A percentile compares a stretch with the other conserved stretches of the same genome.
These are phyloP conservation scores for Aphelidium insulamus DNA, from an alignment of 371 early-diverging fungal species.

Conservation along the genomic window DNA sequence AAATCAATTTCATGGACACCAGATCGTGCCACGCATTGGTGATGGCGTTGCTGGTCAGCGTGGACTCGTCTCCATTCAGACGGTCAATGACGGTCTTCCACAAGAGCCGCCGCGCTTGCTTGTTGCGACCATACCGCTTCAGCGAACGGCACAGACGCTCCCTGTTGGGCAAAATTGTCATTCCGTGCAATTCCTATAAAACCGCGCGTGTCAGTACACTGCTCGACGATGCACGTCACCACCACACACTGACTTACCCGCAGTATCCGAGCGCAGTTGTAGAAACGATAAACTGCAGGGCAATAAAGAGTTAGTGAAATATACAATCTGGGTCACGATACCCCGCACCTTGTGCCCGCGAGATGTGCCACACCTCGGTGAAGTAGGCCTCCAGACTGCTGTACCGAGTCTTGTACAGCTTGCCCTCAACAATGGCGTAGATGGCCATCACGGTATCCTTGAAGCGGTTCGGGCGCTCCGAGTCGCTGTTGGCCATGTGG, in stretches of 20 bases:
- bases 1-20: too few species aligned
- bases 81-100: slow-evolving; percentile 1
- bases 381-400: slow-evolving; percentile 3
- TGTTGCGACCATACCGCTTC: slow-evolving; percentile 1
- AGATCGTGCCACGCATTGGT: too few species aligned
- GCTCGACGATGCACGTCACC: too few species aligned
- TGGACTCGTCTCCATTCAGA: too few species aligned
- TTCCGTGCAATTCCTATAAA: too few species aligned
- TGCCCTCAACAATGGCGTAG: not conserved
- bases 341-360: slow-evolving; percentile 3
- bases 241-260: too few species aligned
- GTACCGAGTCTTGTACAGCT: slow-evolving; percentile 2
- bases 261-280: slow-evolving; percentile 1
- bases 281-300: slow-evolving; percentile 6
- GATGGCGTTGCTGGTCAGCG: too few species aligned
- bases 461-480: too few species aligned
- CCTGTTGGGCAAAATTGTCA: slow-evolving; percentile 1
- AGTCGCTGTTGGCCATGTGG: too few species aligned
- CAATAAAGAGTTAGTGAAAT: too few species aligned
- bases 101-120: not conserved
- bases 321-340: too few species aligned
- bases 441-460: not conserved
- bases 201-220: too few species aligned
- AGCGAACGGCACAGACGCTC: slow-evolving; percentile 4
- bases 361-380: slow-evolving; percentile 3